Evolutionary conservation across 805 yeast genomes (phyloP).

Genomic region (Saccharomycopsis amapae): DNA sequence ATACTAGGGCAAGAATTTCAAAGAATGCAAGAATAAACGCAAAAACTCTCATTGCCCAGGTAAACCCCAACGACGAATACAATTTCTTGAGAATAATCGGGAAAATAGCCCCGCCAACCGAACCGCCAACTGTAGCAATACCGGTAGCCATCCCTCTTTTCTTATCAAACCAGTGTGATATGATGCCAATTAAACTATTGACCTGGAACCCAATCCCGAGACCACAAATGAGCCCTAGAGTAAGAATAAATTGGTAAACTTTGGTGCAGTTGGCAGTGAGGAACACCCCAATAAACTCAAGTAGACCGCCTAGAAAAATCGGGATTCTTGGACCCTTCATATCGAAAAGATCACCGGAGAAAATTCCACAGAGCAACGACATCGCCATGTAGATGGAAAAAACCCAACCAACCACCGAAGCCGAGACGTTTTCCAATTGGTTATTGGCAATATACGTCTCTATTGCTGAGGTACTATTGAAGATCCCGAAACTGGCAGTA

Average conservation of each 20-base stretch:
- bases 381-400: conserved; percentile 35
- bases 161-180: conserved; percentile 39
- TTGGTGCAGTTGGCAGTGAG: conserved; percentile 38
- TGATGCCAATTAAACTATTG: conserved; percentile 37
- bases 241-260: conserved; percentile 44
- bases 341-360: conserved; percentile 42
- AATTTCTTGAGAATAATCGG: conserved; percentile 40
- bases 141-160: conserved; percentile 41
- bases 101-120: conserved; percentile 44
- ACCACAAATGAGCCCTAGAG: conserved; percentile 43
- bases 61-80: conserved; percentile 39
- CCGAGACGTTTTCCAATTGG: conserved; percentile 38
- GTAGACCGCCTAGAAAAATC: conserved; percentile 32
- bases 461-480: conserved; percentile 60
- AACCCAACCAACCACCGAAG: conserved; percentile 60
- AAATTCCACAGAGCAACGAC: conserved; percentile 29
- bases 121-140: conserved; percentile 42
- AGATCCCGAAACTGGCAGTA: conserved; percentile 52
- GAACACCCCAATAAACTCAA: conserved; percentile 35
- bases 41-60: conserved; percentile 46
- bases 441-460: conserved; percentile 54
- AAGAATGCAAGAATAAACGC: conserved; percentile 31
- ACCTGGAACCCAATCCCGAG: conserved; percentile 37
- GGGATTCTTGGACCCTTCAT: conserved; percentile 36
- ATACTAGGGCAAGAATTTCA: conserved; percentile 22